Evolutionary conservation across 169 alveolate genomes (phyloP).

Genomic region (Eimeria praecox): DNA sequence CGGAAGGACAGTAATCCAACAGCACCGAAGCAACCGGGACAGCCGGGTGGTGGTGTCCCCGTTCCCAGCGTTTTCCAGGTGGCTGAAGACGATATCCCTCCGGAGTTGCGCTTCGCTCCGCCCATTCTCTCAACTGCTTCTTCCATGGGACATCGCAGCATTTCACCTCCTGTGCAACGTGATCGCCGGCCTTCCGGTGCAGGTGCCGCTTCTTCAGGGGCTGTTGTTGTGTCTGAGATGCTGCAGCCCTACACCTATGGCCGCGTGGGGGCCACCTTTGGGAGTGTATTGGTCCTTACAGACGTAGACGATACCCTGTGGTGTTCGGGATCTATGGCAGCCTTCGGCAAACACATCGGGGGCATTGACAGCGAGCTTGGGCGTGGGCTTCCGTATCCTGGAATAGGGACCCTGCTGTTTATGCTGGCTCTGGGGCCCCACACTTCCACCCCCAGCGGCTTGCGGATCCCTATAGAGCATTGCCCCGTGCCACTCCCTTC

Average conservation of each 20-base stretch:
- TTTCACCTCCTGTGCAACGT: background rate
- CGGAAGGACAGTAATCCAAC: background rate
- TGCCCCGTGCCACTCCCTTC: conserved; percentile 33
- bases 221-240: conserved; percentile 1
- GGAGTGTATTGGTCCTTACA: conserved; percentile 46
- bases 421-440: conserved; percentile 75
- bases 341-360: conserved; percentile 61
- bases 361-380: conserved; percentile 68
- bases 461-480: conserved; percentile 52
- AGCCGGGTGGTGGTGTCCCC: conserved; percentile 57
- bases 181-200: background rate
- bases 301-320: conserved; percentile 81
- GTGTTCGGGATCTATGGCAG: conserved; percentile 72
- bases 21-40: conserved; percentile 42
- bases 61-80: conserved; percentile 65
- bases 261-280: conserved; percentile 60
- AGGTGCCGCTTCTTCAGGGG: background rate
- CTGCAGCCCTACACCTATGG: conserved; percentile 4
- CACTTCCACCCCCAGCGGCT: conserved; percentile 56
- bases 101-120: background rate
- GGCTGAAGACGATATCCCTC: background rate
- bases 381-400: conserved; percentile 78
- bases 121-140: background rate
- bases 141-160: conserved; percentile 47
- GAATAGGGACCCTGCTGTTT: conserved; percentile 59